Evolutionary conservation across 2,329 filamentous ascomycete genomes (phyloP).

Genomic region (Hymenoscyphus salicellus): DNA sequence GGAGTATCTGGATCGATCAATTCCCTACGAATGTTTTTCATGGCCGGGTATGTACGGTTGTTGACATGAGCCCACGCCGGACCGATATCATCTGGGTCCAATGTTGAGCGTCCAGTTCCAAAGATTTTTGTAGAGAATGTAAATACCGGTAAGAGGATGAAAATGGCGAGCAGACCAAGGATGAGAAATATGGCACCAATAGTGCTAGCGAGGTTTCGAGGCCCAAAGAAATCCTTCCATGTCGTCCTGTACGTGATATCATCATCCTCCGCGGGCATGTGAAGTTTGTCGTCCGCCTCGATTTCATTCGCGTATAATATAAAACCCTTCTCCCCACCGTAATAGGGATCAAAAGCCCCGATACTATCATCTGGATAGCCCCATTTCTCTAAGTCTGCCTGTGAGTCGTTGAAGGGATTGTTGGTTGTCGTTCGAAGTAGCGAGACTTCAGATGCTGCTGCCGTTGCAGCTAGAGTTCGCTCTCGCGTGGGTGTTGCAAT

Average conservation of each 20-base stretch:
- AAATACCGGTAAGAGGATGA: constrained; percentile 50
- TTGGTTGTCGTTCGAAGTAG: constrained; percentile 20
- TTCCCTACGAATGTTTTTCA: constrained; percentile 46
- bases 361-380: constrained; percentile 48
- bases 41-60: constrained; percentile 44
- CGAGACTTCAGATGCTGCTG: constrained; percentile 12
- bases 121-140: constrained; percentile 39
- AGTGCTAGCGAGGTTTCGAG: constrained; percentile 41
- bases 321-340: constrained; percentile 38
- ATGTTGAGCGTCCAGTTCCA: neutral
- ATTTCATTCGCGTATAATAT: constrained; percentile 48
- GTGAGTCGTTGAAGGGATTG: constrained; percentile 27
- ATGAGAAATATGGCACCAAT: constrained; percentile 43
- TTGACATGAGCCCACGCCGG: constrained; percentile 47
- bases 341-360: constrained; percentile 42
- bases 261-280: constrained; percentile 51
- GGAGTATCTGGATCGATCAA: constrained; percentile 54
- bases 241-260: constrained; percentile 42
- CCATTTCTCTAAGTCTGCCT: constrained; percentile 37
- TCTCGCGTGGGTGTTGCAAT: neutral
- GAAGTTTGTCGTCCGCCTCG: constrained; percentile 53
- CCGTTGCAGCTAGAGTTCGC: neutral
- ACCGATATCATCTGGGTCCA: constrained; percentile 14
- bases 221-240: constrained; percentile 45
- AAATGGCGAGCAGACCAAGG: constrained; percentile 47